phyloP scores from a whole-genome alignment of 106 monocot species.

The Dendrobium catenatum region DNA sequence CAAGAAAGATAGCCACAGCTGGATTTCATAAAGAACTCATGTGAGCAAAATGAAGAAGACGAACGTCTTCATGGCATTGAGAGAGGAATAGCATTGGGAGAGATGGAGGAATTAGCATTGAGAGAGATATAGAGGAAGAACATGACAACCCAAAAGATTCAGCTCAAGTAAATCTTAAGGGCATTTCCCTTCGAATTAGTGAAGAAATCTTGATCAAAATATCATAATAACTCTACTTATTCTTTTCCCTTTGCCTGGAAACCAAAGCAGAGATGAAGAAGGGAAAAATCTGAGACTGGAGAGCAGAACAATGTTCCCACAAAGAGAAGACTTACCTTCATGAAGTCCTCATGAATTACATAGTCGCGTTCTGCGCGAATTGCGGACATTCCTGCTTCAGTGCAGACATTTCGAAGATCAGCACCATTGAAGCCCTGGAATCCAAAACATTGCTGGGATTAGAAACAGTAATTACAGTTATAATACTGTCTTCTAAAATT shows the following conservation, averaged over 20 bases:
- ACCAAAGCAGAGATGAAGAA: background rate
- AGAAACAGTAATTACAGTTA: background rate
- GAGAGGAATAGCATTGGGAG: background rate
- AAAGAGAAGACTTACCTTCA: constrained; percentile 91
- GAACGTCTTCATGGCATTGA: no score
- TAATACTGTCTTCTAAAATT: background rate
- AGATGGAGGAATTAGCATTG: background rate
- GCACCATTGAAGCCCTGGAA: constrained; percentile 94
- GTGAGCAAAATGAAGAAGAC: background rate
- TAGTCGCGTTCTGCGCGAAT: constrained; percentile 96
- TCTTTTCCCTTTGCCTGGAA: background rate
- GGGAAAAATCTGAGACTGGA: background rate
- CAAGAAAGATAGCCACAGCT: background rate
- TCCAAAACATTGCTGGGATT: background rate
- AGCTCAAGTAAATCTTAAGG: background rate
- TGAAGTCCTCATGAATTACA: constrained; percentile 95
- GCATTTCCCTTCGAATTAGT: background rate
- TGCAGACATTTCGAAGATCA: constrained; percentile 94
- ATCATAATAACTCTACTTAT: background rate
- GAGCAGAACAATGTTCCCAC: no score
- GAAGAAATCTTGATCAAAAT: background rate
- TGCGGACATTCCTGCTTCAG: constrained; percentile 94
- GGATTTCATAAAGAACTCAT: background rate
- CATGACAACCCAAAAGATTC: background rate
- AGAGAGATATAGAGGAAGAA: background rate